These are phyloP conservation scores for Pleurostoma richardsiae DNA, from an alignment of 2,329 filamentous ascomycete species.

Conservation along the genomic window DNA sequence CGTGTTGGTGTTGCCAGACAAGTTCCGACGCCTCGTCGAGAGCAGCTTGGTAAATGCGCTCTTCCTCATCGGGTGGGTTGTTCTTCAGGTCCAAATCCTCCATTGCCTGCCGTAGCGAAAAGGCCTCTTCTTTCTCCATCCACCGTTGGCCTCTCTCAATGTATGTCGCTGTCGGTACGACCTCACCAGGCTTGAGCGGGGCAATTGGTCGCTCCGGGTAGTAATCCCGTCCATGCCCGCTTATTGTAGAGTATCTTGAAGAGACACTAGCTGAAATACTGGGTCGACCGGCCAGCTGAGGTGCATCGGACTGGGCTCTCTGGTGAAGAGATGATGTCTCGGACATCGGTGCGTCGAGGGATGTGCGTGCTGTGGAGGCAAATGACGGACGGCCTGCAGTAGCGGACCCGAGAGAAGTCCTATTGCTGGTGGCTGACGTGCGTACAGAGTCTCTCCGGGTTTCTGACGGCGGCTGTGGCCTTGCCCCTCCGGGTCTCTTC, in stretches of 20 bases:
- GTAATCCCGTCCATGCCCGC: conserved; percentile 43
- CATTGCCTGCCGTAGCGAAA: conserved; percentile 65
- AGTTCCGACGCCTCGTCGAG: conserved; percentile 74
- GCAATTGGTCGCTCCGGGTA: conserved; percentile 36
- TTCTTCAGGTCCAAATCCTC: conserved; percentile 63
- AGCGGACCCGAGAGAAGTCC: conserved; percentile 15
- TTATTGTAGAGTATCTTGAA: conserved; percentile 44
- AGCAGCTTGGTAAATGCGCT: conserved; percentile 62
- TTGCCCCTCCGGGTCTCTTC: conserved; percentile 64
- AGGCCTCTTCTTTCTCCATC: conserved; percentile 77
- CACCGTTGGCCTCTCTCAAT: conserved; percentile 69
- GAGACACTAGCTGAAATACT: conserved; percentile 41
- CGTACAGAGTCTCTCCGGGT: conserved; percentile 26
- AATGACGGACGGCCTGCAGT: conserved; percentile 23
- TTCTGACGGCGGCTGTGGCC: conserved; percentile 51
- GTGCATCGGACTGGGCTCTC: conserved; percentile 16
- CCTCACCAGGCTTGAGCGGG: conserved; percentile 51
- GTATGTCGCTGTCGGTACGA: conserved; percentile 63
- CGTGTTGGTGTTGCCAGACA: conserved; percentile 71
- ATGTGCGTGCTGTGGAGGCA: conserved; percentile 23
- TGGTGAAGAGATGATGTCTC: conserved; percentile 13
- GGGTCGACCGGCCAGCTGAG: conserved; percentile 20
- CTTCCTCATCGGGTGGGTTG: conserved; percentile 41
- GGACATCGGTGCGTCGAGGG: conserved; percentile 15
- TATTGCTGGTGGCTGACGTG: conserved; percentile 18